These are phyloP conservation scores for Xylariomycetidae sp. DNA, from an alignment of 2,329 filamentous ascomycete species.

Conservation along the genomic window DNA sequence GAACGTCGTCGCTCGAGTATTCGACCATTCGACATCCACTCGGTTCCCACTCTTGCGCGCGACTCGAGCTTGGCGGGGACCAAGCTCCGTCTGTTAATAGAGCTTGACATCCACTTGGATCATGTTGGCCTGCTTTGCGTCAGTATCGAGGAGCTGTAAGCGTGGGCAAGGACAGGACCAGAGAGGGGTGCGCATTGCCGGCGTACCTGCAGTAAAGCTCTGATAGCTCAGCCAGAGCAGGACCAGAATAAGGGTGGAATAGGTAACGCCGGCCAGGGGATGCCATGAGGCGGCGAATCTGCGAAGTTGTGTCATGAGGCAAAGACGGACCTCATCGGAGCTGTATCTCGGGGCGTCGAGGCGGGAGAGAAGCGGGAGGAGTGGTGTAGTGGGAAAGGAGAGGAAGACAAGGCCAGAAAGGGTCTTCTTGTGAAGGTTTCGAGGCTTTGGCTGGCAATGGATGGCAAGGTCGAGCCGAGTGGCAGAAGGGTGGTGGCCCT, in stretches of 20 bases:
- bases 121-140: conserved; percentile 14
- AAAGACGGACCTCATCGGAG: no score
- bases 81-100: conserved; percentile 22
- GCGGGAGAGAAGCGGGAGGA: no score
- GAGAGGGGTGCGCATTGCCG: neutral
- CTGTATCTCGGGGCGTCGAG: no score
- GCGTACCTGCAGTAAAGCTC: conserved; percentile 13
- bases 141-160: conserved; percentile 10
- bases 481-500: no score
- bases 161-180: neutral
- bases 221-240: conserved; percentile 12
- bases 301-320: conserved; percentile 18
- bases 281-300: conserved; percentile 17
- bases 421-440: no score
- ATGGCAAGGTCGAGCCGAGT: no score
- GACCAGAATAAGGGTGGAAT: conserved; percentile 12
- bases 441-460: no score
- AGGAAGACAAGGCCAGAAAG: no score
- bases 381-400: no score
- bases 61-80: conserved; percentile 10
- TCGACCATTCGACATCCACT: conserved; percentile 52
- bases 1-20: conserved; percentile 47
- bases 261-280: conserved; percentile 15
- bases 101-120: conserved; percentile 20
- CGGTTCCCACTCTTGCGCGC: conserved; percentile 47